These are phyloP conservation scores for Psilocybe tampanensis DNA, from an alignment of 768 basidiomycete genomes.

Conservation along the genomic window DNA sequence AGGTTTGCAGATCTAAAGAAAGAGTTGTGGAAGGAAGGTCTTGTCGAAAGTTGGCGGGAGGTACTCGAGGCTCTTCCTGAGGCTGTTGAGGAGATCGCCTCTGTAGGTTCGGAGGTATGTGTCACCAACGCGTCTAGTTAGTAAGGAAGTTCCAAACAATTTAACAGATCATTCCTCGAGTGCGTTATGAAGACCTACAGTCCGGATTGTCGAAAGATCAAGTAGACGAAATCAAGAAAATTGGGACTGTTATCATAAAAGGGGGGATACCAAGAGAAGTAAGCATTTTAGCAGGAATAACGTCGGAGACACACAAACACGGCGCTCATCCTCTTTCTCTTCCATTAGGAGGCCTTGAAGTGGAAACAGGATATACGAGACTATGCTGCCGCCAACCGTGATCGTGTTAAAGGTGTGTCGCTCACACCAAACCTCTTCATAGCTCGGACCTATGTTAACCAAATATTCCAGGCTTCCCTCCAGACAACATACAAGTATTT, in stretches of 20 bases:
- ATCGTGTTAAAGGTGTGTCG: constrained; percentile 47
- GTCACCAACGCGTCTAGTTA: too few species aligned
- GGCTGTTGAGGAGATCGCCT: constrained; percentile 49
- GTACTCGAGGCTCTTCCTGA: constrained; percentile 51
- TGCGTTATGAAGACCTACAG: constrained; percentile 46
- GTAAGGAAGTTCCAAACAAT: not conserved
- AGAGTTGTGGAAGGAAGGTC: constrained; percentile 44
- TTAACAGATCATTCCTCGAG: constrained; percentile 51
- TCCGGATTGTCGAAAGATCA: constrained; percentile 49
- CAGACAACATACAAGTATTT: constrained; percentile 68
- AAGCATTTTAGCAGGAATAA: not conserved
- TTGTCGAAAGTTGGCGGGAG: constrained; percentile 56
- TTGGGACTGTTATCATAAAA: constrained; percentile 58
- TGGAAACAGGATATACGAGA: constrained; percentile 61
- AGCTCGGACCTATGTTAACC: not conserved
- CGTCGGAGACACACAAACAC: too few species aligned
- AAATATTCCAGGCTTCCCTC: constrained; percentile 56
- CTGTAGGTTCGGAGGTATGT: constrained; percentile 48
- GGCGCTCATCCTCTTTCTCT: not conserved
- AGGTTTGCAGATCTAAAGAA: constrained; percentile 67
- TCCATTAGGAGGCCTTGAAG: constrained; percentile 51
- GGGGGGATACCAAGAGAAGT: constrained; percentile 60
- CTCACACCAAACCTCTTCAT: too few species aligned
- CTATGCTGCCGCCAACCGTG: constrained; percentile 52
- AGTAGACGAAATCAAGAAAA: constrained; percentile 44